These are phyloP conservation scores for Friedmanniomyces endolithicus DNA, from an alignment of 495 filamentous ascomycete genomes.

Conservation along the genomic window DNA sequence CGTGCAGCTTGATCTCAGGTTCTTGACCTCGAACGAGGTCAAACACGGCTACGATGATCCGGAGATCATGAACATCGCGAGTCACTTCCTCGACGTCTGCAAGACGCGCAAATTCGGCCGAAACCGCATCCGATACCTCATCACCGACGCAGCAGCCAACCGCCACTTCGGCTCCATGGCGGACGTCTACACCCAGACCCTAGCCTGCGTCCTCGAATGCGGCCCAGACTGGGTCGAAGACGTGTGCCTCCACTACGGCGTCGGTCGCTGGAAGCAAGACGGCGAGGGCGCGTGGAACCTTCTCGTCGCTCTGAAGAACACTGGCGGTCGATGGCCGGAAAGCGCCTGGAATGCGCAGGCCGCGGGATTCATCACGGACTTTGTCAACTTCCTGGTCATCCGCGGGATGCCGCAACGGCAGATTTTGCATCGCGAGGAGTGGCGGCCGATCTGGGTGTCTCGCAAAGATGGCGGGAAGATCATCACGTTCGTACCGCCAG, in stretches of 20 bases:
- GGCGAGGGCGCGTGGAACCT: slow-evolving; percentile 7
- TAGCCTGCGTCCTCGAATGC: slow-evolving; percentile 23
- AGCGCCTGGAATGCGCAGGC: slow-evolving; percentile 9
- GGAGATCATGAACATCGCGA: slow-evolving; percentile 13
- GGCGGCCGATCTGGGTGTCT: slow-evolving; percentile 14
- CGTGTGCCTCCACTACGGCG: slow-evolving; percentile 17
- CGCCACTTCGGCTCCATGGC: slow-evolving; percentile 20
- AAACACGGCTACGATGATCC: slow-evolving; percentile 9
- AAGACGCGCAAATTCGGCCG: slow-evolving; percentile 14
- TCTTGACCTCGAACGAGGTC: slow-evolving; percentile 9
- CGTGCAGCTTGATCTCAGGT: slow-evolving; percentile 23
- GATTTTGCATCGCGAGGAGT: slow-evolving; percentile 4
- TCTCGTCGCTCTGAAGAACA: slow-evolving; percentile 15
- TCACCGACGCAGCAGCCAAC: slow-evolving; percentile 6
- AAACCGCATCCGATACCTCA: slow-evolving; percentile 16
- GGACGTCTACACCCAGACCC: slow-evolving; percentile 23
- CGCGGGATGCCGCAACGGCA: slow-evolving; percentile 16
- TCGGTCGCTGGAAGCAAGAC: slow-evolving; percentile 16
- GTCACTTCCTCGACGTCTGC: slow-evolving; percentile 18
- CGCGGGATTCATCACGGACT: slow-evolving; percentile 15
- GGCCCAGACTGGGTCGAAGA: slow-evolving; percentile 22
- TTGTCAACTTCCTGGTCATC: slow-evolving; percentile 20
- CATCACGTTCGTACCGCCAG: slow-evolving; percentile 13
- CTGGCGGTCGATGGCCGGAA: slow-evolving; percentile 12
- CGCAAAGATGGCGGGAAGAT: slow-evolving; percentile 8